Base-by-base conservation (phyloP, 345 rosid genomes). In the Zanthoxylum bungeanum region DNA sequence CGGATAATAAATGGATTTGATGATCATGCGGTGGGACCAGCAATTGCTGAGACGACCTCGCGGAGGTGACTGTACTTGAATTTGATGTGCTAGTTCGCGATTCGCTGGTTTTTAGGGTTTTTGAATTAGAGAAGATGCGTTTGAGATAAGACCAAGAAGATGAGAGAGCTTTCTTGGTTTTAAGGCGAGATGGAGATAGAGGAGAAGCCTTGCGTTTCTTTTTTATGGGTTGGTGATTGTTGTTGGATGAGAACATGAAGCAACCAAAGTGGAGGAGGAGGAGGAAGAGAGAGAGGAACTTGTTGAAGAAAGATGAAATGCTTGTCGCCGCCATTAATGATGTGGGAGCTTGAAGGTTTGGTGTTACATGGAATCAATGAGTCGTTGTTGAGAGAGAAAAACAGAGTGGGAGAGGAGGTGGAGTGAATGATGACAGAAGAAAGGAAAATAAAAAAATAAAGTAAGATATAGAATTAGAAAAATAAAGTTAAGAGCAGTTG, bases 251-350 rank as follows among this genome's bases (percentile, higher is more conserved):
- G 77, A 84, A 77, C 70, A 77, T 59, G 82, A 89, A 91, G 76
- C 97, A 91, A 4, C 93, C 92, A 21, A 86, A 83, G 55, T 86
- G 88, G 22, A 86, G 64, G 33, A 89, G 83, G 65, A 88, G 83
- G 64, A 89, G 46, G 50, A 86, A 76, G 64, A 91, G 51, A 25
- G 88, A 87, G 44, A 89, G 60, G 79, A 89, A 81, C 37, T 76
- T 84, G 80, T 39, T 80, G 84, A 87, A 77, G 77, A 86, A 77
- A 14, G 89, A 78, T 0, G 78, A 78, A 5, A 82, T 61, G 42
- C 46, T 31, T 47, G n/a, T n/a, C n/a, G 46, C 22, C 12, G 82
- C 85, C 85, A 81, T 82, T 69, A n/a, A n/a, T n/a, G 83, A 33
- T 60, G 27, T 37, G 21, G 51, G 10, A 34, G 58, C 9, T 66